Base-by-base conservation (phyloP, 495 filamentous ascomycete species). In the Neurospora sp. region DNA sequence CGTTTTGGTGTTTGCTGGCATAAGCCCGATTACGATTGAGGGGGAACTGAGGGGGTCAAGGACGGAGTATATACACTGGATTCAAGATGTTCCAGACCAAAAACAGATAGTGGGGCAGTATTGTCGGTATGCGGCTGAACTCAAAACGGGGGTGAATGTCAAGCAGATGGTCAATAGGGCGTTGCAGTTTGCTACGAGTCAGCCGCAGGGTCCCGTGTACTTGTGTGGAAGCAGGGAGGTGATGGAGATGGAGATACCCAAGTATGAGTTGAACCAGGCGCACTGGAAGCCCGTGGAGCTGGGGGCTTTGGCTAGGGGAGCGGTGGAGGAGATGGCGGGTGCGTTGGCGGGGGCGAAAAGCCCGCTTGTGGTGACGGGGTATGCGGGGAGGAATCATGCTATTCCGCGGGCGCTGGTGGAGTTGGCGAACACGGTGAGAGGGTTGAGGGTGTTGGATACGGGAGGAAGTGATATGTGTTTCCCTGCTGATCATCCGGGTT, bases 31-130 rank as follows among this genome's bases (percentile, higher is more conserved):
- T 77, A 98, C 95, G 3, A 89, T 93, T 42, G 94, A 98, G 76
- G 95, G 95, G 5, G 95, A 98, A 83, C 88, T 94, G 85, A 87
- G 93, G 27, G 95, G 95, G n/a, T n/a, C 31, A 31, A 87, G 95
- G 54, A 97, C 94, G 0, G 95, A 98, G 82, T 98, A 95, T 79
- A 98, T 97, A 78, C 95, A 98, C 78, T 98, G 95, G 93, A 94
- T 97, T 48, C 95, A 98, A 78, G 93, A 98, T 82, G 93, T 98
- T 8, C 95, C 94, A 1, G 94, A 98, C 75, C 95, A 98, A 83
- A 94, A 93, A 79, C 90, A 92, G 80, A 97, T 98, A 74, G 86
- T 98, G 14, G 87, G 88, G 3, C 95, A 98, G 82, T 98, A 98
- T 80, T 98, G 95, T 79, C 89, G 95, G n/a, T 98, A 97, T 79